Percentiles rank a stretch among this genome's conserved stretches.
Evolutionary conservation across 179 eudicot genomes (phyloP).

Genomic region (Sideroxylon spinosum): DNA sequence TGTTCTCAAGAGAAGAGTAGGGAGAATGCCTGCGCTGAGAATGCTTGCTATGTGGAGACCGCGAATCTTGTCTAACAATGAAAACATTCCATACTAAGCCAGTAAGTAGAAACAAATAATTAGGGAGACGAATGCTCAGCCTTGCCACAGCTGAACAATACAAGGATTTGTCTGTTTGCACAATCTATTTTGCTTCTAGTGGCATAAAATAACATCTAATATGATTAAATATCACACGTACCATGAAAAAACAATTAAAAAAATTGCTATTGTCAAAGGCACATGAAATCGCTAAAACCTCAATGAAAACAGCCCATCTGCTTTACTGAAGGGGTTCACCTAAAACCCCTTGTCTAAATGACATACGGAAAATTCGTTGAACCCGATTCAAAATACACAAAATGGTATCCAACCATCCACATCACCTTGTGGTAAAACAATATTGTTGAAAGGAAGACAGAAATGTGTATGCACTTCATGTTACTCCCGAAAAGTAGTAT

Average conservation of each 20-base stretch:
- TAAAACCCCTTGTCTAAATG: neutral
- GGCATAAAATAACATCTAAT: neutral
- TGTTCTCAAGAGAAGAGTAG: slow-evolving; percentile 76
- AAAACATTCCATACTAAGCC: slow-evolving; percentile 76
- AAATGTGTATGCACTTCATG: neutral
- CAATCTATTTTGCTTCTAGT: neutral
- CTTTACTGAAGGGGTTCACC: neutral
- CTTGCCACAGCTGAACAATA: slow-evolving; percentile 20
- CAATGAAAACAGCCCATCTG: neutral
- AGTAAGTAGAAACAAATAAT: slow-evolving; percentile 45
- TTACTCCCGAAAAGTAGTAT: neutral
- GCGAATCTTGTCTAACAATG: slow-evolving; percentile 84
- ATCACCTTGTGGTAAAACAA: neutral
- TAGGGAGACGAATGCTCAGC: slow-evolving; percentile 27
- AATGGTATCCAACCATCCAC: neutral
- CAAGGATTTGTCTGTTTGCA: slow-evolving; percentile 8
- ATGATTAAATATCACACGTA: neutral
- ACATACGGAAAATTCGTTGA: neutral
- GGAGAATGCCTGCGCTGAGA: slow-evolving; percentile 93
- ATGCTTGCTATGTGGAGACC: slow-evolving; percentile 91
- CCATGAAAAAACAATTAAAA: neutral
- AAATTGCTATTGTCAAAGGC: neutral
- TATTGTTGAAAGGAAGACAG: neutral
- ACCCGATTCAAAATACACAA: neutral
- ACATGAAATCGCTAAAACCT: neutral